These are phyloP conservation scores for Metschnikowia noctiluminum DNA, from an alignment of 805 yeast species.

Conservation along the genomic window DNA sequence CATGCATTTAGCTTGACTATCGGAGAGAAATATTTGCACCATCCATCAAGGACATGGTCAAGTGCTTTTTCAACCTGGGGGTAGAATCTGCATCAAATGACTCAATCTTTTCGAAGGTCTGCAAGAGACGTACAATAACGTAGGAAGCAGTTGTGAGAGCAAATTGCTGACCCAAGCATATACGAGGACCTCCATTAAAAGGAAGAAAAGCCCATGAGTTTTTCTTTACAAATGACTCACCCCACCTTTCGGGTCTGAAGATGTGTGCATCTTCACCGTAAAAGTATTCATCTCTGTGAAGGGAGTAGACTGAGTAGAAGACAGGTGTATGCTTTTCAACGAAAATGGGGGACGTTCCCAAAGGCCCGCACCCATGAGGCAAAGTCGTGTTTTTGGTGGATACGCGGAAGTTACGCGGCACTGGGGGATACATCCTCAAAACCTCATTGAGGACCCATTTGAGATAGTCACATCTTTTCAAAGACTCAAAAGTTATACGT, in stretches of 20 bases:
- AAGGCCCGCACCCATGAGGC: conserved; percentile 50
- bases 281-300: conserved; percentile 35
- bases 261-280: conserved; percentile 44
- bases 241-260: conserved; percentile 51
- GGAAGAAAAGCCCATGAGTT: conserved; percentile 9
- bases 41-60: conserved; percentile 13
- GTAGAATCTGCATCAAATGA: conserved; percentile 8
- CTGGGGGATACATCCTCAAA: conserved; percentile 49
- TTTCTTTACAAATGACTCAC: conserved; percentile 16
- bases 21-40: conserved; percentile 10
- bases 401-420: conserved; percentile 46
- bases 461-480: conserved; percentile 46
- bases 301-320: conserved; percentile 34
- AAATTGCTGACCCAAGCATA: conserved; percentile 16
- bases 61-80: conserved; percentile 11
- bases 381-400: conserved; percentile 45
- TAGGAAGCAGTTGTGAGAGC: neutral
- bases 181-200: conserved; percentile 14
- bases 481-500: conserved; percentile 44
- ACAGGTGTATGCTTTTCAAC: conserved; percentile 43
- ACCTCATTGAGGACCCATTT: conserved; percentile 46
- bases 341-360: conserved; percentile 34
- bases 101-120: conserved; percentile 10
- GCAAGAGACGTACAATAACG: conserved; percentile 12
- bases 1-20: neutral